Evolutionary conservation across 768 basidiomycete species (phyloP).

Genomic region (Boletus speciosus): DNA sequence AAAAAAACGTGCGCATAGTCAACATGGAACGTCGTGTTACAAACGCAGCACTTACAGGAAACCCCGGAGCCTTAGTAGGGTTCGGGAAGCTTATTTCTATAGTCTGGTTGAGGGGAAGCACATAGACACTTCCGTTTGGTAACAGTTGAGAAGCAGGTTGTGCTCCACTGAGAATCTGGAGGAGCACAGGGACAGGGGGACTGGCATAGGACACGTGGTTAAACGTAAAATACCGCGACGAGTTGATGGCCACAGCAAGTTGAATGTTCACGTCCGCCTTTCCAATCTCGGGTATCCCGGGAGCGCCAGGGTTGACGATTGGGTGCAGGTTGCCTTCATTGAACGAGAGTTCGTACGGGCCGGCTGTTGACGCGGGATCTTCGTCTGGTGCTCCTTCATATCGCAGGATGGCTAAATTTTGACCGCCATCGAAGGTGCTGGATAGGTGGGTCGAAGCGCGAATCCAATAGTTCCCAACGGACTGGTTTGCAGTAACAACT

Average conservation of each 20-base stretch:
- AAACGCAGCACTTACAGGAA: conserved; percentile 25
- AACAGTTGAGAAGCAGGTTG: conserved; percentile 43
- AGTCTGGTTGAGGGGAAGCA: conserved; percentile 41
- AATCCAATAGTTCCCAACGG: conserved; percentile 55
- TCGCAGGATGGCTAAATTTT: conserved; percentile 51
- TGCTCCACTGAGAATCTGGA: conserved; percentile 58
- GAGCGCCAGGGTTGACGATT: conserved; percentile 31
- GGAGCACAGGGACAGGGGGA: conserved; percentile 49
- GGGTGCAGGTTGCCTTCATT: conserved; percentile 40
- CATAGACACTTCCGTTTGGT: conserved; percentile 47
- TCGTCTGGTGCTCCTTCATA: conserved; percentile 43
- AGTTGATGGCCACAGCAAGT: conserved; percentile 9
- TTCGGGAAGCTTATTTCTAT: conserved; percentile 48
- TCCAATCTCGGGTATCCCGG: conserved; percentile 37
- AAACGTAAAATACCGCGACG: conserved; percentile 12
- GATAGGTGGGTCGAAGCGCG: conserved; percentile 38
- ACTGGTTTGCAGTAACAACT: conserved; percentile 44
- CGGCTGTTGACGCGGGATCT: conserved; percentile 41
- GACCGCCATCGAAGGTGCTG: conserved; percentile 31
- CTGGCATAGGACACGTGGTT: conserved; percentile 32
- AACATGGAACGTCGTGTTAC: not conserved
- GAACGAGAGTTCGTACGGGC: conserved; percentile 29
- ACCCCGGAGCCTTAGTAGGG: conserved; percentile 20
- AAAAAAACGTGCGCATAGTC: not conserved
- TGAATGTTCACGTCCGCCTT: conserved; percentile 40